Evolutionary conservation across 768 basidiomycete species (phyloP).

Genomic region (Suillus ampliporus): DNA sequence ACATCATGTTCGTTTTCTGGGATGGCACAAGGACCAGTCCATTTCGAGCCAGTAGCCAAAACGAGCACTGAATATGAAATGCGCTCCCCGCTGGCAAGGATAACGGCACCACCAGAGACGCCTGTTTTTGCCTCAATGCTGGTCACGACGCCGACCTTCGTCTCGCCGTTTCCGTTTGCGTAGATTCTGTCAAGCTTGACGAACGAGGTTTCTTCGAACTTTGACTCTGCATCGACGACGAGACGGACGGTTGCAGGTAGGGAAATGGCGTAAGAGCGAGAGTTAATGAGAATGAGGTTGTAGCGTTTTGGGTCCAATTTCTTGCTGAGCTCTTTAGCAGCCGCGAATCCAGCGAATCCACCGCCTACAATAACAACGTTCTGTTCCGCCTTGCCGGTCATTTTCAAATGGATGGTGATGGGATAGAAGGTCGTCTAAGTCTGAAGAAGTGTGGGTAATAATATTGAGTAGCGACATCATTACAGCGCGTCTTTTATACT

Average conservation of each 20-base stretch:
- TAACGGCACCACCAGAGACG: constrained; percentile 51
- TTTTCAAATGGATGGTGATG: background rate
- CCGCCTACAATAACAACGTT: constrained; percentile 65
- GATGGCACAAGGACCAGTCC: constrained; percentile 54
- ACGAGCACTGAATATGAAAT: constrained; percentile 62
- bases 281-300: constrained; percentile 59
- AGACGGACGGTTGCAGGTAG: constrained; percentile 60
- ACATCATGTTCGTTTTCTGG: constrained; percentile 42
- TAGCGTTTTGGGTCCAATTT: constrained; percentile 53
- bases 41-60: constrained; percentile 61
- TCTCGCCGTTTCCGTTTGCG: constrained; percentile 49
- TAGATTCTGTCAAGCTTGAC: constrained; percentile 60
- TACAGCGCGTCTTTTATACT: background rate
- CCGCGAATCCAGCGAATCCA: constrained; percentile 47
- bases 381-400: constrained; percentile 25
- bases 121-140: constrained; percentile 44
- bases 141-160: constrained; percentile 39
- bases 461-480: background rate
- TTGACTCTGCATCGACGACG: constrained; percentile 41
- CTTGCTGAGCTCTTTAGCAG: constrained; percentile 54
- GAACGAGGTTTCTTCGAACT: constrained; percentile 50
- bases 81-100: constrained; percentile 54
- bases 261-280: constrained; percentile 54
- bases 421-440: background rate
- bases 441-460: background rate